Evolutionary conservation across 164 flowering plant genomes (phyloP).

Genomic region (Vitis rupestris): DNA sequence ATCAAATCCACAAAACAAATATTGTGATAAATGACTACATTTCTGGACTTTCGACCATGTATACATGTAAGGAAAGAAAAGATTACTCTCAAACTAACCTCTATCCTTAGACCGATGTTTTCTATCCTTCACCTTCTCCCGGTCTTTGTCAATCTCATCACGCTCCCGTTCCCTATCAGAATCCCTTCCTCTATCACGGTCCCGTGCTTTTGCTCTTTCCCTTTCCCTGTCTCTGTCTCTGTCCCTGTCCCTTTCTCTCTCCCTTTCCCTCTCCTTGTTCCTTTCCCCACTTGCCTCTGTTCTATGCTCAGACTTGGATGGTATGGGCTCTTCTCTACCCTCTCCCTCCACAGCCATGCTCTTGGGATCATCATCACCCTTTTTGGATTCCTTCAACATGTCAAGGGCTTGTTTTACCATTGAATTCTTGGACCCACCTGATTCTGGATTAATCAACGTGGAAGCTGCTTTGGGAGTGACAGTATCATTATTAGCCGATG

Average conservation of each 20-base stretch:
- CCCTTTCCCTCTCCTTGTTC: slow-evolving; percentile 32
- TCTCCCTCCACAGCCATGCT: slow-evolving; percentile 40
- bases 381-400: slow-evolving; percentile 64
- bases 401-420: slow-evolving; percentile 37
- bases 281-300: slow-evolving; percentile 54
- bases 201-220: slow-evolving; percentile 26
- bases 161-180: slow-evolving; percentile 63
- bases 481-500: slow-evolving; percentile 29
- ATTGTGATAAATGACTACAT: not conserved
- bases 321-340: slow-evolving; percentile 42
- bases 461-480: slow-evolving; percentile 29
- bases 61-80: not conserved
- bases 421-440: slow-evolving; percentile 48
- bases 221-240: slow-evolving; percentile 20
- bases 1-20: not conserved
- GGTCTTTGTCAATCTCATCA: slow-evolving; percentile 52
- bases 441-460: slow-evolving; percentile 30
- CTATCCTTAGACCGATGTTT: slow-evolving; percentile 70
- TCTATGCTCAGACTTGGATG: slow-evolving; percentile 45
- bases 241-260: slow-evolving; percentile 35
- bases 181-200: slow-evolving; percentile 75
- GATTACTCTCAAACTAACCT: slow-evolving; percentile 24
- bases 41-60: too few relatives aligned
- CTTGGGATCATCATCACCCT: slow-evolving; percentile 63
- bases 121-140: slow-evolving; percentile 60